Base-by-base conservation (phyloP, 2,329 filamentous ascomycete genomes). In the Teratosphaeria epicoccoides region DNA sequence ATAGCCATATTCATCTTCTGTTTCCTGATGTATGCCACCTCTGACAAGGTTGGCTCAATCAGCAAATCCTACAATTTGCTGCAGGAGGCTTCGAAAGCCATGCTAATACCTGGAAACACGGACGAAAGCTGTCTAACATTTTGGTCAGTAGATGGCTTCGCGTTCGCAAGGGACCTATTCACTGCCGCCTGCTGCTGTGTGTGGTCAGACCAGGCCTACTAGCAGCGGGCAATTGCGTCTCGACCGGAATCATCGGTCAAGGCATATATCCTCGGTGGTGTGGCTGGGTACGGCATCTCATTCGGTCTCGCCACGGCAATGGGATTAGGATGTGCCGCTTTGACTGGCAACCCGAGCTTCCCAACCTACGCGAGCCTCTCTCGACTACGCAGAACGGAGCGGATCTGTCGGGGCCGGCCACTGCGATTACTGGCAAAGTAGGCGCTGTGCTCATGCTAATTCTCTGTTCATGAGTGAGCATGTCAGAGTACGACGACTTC, bases 271-370 rank as follows among this genome's bases (percentile, higher is more conserved):
- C 63, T 76, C 3, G 73, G 71, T 17, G 72, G 73, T 0, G 59
- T 76, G 6, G 72, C 71, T 3, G 76, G 73, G 68, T 75, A 75
- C 53, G 73, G 71, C 4, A 73, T 76, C 17, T 73, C 73, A 0
- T 76, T 73, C 47, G 69, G 69, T 2, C 72, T 74, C 55, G 68
- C 71, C 1, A 75, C 74, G 1, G 73, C 72, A 1, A 61, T 76
- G 50, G 73, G 74, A 11, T 66, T 76, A 2, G 72, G 71, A 0
- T 70, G 70, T 4, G 70, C 70, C 1, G 74, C 72, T 6, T 63
- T 76, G n/a, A 71, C 67, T 3, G 61, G 68, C 49, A 68, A 69
- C 24, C 70, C 71, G 1, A 58, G 57, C 3, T 75, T 73, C 47
- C 73, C 72, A 6, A 75, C 72, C 0, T 73, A 70, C 51, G 70